Base-by-base conservation (phyloP, 1,139 yeast genomes). In the Trichomonascaceae sp. region DNA sequence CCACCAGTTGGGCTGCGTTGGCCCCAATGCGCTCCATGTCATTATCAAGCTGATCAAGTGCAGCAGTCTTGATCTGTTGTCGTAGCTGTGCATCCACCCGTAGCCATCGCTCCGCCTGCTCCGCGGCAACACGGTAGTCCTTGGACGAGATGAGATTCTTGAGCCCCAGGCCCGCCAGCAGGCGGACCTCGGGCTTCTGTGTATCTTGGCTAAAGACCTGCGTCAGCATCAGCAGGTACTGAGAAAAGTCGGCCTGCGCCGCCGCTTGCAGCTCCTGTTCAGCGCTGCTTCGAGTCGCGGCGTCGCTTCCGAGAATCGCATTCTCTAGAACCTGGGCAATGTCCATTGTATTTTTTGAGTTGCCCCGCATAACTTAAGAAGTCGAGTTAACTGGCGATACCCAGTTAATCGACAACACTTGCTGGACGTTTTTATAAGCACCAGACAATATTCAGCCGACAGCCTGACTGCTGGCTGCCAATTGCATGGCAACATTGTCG, bases 1-100 rank as follows among this genome's bases (percentile, higher is more conserved):
- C 94, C 39, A 89, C 89, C 46, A 89, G 67, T 62, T 89, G 97
- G 15, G 98, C 95, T 20, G 92, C 78, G 16, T 94, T 71, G 40
- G 76, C 74, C 17, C 94, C 93, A 32, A 89, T 94, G 48, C 85
- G 71, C 40, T 74, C 78, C 49, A 77, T 76, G n/a, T 64, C 54
- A 15, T 81, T 67, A 37, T 75, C 57, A 38, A 89, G 70, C 1
- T 89, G 73, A 32, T 62, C 59, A 33, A 89, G 56, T 0, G 94
- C 71, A 4, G 47, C 43, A 16, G 39, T 40, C 61, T 84, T 87
- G 52, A 89, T 78, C 44, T 72, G 72, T 9, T 60, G 50, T 55
- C 76, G 80, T 30, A 71, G 64, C 3, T 60, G 65, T 2, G 51
- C 55, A 34, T 74, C 78, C 40, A 85, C 59, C 16, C 60, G 54